phyloP scores from a whole-genome alignment of 345 rosid genomes.

The Eutrema yunnanense region DNA sequence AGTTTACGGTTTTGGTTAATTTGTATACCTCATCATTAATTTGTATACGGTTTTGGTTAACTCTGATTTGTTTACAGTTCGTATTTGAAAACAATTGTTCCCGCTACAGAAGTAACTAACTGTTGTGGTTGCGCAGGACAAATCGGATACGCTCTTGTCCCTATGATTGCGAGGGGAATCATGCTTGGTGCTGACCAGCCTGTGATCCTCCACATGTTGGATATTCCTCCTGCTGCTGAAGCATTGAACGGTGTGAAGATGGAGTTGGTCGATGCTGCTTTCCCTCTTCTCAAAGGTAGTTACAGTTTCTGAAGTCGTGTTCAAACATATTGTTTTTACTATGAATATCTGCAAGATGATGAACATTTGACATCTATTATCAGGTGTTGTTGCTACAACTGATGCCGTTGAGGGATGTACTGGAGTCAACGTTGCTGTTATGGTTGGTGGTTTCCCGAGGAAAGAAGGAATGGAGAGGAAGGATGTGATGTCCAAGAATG shows the following conservation, averaged over 20 bases:
- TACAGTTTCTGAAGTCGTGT: not conserved
- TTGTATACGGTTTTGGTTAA: not conserved
- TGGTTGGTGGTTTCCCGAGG: slow-evolving; percentile 99
- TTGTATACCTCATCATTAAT: too few relatives aligned
- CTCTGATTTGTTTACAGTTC: not conserved
- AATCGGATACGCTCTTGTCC: slow-evolving; percentile 99
- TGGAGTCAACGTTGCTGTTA: slow-evolving; percentile 80
- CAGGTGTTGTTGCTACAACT: slow-evolving; percentile 98
- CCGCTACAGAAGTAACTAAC: not conserved
- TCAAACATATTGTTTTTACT: not conserved
- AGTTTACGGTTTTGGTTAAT: too few relatives aligned
- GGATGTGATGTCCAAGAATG: slow-evolving; percentile 97
- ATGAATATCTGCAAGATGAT: not conserved
- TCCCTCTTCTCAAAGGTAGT: slow-evolving; percentile 92
- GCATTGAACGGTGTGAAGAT: slow-evolving; percentile 95
- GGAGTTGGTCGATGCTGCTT: slow-evolving; percentile 98
- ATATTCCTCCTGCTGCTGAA: slow-evolving; percentile 96
- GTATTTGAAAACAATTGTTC: not conserved
- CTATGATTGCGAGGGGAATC: slow-evolving; percentile 97
- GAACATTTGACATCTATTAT: not conserved
- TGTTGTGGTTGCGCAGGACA: slow-evolving; percentile 55
- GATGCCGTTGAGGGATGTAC: slow-evolving; percentile 96
- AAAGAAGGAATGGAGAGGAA: slow-evolving; percentile 99
- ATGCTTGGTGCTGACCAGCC: slow-evolving; percentile 99
- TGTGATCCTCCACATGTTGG: slow-evolving; percentile 98